Evolutionary conservation across 192 early-diverging fungal species (phyloP), one percentile per base, ranked within the genome.

Genomic region (Linnemannia elongata): DNA sequence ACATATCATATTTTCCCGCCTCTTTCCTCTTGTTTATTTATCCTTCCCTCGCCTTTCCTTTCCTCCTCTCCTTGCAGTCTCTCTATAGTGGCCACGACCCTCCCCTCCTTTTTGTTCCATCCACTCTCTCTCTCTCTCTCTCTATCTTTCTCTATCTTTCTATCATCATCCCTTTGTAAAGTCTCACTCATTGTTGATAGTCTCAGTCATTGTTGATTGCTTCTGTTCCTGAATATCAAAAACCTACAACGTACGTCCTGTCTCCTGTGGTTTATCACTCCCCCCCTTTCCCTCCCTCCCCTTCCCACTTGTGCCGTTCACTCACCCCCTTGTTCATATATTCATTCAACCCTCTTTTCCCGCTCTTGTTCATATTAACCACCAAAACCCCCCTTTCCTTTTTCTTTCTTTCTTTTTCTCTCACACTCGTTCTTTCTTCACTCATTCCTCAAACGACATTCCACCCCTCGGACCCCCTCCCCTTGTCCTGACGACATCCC

Each of bases 201-300:
- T 52, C 49, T 17, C 49, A 6, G 17, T 52, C 18, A 4, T 52
- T 22, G 4, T 5, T 22, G 1, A 17, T 22, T 20, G 4, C 4
- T 52, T 22, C 49, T 52, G 49, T 52, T 52, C 49, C 49, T 52
- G 49, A 52, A 52, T 18, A 52, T 52, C 49, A 20, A n/a, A n/a
- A n/a, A 52, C 49, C 49, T 5, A 45, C 44, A 45, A 45, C 44
- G 49, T 52, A 18, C 49, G 20, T 52, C 33, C 33, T 69, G n/a
- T 74, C 63, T 47, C 47, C 73, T 52, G 74, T 33, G 18, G 44
- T 35, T 52, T 52, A 52, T 52, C 49, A 52, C 49, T 52, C 49
- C 49, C 17, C 49, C 17, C 45, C 45, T 17, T 15, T 15, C 44
- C 38, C n/a, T n/a, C n/a, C 44, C 55, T 63, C 20, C 42, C 38